Evolutionary conservation across 2,329 filamentous ascomycete species (phyloP), one percentile per base, ranked within the genome.

Genomic region (Colletotrichum sp.): DNA sequence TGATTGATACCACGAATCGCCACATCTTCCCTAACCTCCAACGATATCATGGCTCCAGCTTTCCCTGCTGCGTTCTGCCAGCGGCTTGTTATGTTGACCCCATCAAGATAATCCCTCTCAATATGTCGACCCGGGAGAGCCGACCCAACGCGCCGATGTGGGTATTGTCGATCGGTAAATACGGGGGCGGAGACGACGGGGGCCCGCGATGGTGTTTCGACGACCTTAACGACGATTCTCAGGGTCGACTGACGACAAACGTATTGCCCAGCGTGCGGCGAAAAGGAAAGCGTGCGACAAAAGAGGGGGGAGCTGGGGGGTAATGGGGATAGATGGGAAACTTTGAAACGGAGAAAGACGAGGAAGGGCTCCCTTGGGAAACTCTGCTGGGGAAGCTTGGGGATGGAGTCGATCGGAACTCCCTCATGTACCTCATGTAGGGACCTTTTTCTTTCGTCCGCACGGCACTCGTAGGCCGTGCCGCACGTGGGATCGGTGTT

Each of bases 1-100:
- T 67, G 48, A 13, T 75, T 75, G 73, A 75, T 72, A 63, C 63
- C 24, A 43, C 69, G 73, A 18, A 55, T 34, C 61, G 24, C 63
- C 30, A 75, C 18, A 36, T 60, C 43, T n/a, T 52, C 32, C 39
- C 12, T 60, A 24, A 26, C 12, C 30, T 18, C 39, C 18, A 24
- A 10, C 6, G 30, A 32, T 26, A 16, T 43, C 73, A 75, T 75
- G 9, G 63, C 63, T 39, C 32, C 63, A 34, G n/a, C 63, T 48
- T 24, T 36, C 16, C 43, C 66, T 69, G 55, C 57, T 63, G 18
- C 63, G 63, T 72, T 39, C 55, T 75, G 32, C 70, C 73, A 21
- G 28, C 12, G 55, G 26, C 30, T 60, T 32, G n/a, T 59, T 72
- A 67, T 59, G 28, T 43, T 18, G 63, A 18, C 55, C 69, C 69